Conservation (phyloP, 2,329 filamentous ascomycete genomes). For the Neofusicoccum ribis region DNA sequence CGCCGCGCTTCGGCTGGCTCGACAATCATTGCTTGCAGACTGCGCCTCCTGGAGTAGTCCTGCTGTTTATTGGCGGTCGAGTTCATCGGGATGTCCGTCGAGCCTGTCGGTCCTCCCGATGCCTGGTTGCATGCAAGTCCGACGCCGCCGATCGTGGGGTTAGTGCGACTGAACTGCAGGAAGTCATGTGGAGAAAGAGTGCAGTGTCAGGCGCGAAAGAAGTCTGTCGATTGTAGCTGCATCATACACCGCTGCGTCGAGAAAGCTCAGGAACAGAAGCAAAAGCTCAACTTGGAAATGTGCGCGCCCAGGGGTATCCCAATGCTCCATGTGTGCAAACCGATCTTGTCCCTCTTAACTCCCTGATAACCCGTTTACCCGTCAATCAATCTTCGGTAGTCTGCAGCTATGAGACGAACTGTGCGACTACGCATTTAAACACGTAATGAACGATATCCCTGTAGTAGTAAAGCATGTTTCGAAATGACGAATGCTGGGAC, state of each 20-base stretch:
- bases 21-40: neutral
- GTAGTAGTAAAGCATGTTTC: no score
- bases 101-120: slow-evolving; percentile 1
- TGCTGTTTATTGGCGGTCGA: neutral
- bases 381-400: neutral
- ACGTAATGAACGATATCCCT: no score
- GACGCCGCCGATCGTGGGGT: neutral
- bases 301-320: slow-evolving; percentile 7
- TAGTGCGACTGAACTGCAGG: no score
- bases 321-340: neutral
- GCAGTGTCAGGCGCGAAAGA: neutral
- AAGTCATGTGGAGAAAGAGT: no score
- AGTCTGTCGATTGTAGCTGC: neutral
- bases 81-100: neutral
- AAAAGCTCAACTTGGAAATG: neutral
- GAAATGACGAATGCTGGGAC: neutral
- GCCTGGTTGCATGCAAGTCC: neutral
- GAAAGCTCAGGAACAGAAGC: neutral
- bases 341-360: neutral
- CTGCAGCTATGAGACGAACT: neutral
- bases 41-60: neutral
- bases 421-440: neutral
- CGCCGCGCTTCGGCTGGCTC: neutral
- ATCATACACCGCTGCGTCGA: neutral
- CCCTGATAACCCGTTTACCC: neutral